phyloP scores from a whole-genome alignment of 768 basidiomycete species.

The Lepiota brunneoincarnata region DNA sequence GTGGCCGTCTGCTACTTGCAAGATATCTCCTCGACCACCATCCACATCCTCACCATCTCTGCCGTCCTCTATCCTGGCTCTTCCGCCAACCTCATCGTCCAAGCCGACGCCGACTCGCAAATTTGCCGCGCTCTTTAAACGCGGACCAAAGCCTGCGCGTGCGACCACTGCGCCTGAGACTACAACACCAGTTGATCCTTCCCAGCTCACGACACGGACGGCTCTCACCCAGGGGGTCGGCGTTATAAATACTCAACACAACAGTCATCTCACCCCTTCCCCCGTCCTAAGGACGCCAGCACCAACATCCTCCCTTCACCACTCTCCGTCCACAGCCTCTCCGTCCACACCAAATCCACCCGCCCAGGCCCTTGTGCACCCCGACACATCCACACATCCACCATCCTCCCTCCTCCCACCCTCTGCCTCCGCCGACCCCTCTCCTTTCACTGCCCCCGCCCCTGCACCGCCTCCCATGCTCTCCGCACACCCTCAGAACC shows the following conservation, averaged over 20 bases:
- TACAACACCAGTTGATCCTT: background rate
- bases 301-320: background rate
- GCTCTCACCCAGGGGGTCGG: conserved; percentile 4
- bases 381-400: background rate
- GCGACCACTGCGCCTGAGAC: background rate
- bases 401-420: background rate
- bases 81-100: background rate
- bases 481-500: conserved; percentile 13
- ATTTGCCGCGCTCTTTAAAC: conserved; percentile 3
- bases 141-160: background rate
- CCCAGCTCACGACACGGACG: conserved; percentile 1
- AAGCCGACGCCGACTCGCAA: conserved; percentile 2
- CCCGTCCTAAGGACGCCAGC: background rate
- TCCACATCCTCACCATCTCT: background rate
- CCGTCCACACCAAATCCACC: background rate
- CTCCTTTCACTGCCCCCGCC: background rate
- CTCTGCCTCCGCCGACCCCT: background rate
- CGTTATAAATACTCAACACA: conserved; percentile 6
- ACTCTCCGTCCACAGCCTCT: background rate
- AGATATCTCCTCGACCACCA: background rate
- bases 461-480: conserved; percentile 12
- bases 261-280: background rate
- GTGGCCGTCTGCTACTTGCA: background rate
- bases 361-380: too few species aligned
- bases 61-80: conserved; percentile 3